Conservation (phyloP, 768 basidiomycete genomes). For the Bullera alba region DNA sequence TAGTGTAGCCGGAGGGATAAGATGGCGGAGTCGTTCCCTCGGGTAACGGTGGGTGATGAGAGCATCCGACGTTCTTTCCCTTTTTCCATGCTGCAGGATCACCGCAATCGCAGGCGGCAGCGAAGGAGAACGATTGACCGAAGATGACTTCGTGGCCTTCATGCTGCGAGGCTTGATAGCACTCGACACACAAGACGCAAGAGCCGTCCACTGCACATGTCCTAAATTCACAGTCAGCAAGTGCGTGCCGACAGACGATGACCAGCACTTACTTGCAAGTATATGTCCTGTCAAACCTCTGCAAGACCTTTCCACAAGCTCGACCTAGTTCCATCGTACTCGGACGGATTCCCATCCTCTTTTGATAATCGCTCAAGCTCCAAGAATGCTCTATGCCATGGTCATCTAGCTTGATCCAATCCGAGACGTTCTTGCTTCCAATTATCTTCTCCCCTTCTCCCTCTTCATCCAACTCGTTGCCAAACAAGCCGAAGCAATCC, state of each 20-base stretch:
- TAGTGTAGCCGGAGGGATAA: constrained; percentile 50
- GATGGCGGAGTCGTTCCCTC: constrained; percentile 42
- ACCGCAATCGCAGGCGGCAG: constrained; percentile 89
- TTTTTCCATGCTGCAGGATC: constrained; percentile 79
- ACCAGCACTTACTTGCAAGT: constrained; percentile 38
- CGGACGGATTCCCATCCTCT: constrained; percentile 1
- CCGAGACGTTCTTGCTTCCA: background rate
- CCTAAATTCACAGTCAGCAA: constrained; percentile 48
- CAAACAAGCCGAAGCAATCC: no score
- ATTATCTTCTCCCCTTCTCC: constrained; percentile 5
- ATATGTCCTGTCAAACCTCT: constrained; percentile 35
- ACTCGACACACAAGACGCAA: constrained; percentile 80
- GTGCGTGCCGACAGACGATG: background rate
- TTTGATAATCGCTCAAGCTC: constrained; percentile 2
- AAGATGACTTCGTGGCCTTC: constrained; percentile 83
- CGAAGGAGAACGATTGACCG: constrained; percentile 73
- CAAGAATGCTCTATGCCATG: constrained; percentile 3
- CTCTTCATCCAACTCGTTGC: constrained; percentile 5
- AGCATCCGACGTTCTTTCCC: constrained; percentile 54
- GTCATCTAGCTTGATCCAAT: constrained; percentile 5
- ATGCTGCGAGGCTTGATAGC: constrained; percentile 85
- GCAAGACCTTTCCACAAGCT: constrained; percentile 34
- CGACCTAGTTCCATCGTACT: constrained; percentile 13
- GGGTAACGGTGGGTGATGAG: constrained; percentile 60
- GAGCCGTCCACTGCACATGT: constrained; percentile 86